Base-by-base conservation (phyloP, 73 alveolate species). In the Stentor coeruleus region DNA sequence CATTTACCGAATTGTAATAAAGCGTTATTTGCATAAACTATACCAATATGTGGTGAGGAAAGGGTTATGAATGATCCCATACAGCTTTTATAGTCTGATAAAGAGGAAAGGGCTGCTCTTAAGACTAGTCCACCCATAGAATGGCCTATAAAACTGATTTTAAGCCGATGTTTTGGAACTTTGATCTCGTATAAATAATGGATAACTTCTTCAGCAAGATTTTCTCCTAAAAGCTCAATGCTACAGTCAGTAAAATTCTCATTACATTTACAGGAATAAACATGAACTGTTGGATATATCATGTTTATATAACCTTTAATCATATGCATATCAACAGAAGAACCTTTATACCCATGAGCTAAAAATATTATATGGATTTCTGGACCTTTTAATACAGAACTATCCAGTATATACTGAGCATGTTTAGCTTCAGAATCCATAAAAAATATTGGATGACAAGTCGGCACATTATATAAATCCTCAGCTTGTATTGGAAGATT, bases 81-180 rank as follows among this genome's bases (percentile, higher is more conserved):
- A 76, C 94, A 89, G 66, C 88, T 96, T 41, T 88, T 87, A 86
- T 88, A 89, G 80, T 95, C 98, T 83, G 91, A 97, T 36, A 75
- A 38, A 35, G 33, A 35, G 14, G 90, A 87, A 26, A 87, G 75
- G 55, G 96, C 97, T 66, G 96, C 94, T 85, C 96, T 87, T 11
- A 97, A 90, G 42, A 97, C 93, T 3, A 97, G 91, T 2, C 99
- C 99, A n/a, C 99, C 99, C 59, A 98, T 88, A 35, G 99, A 97
- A 80, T 98, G 99, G 20, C 99, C 99, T 35, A 98, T 87, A 83
- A 98, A 97, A 59, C 98, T 89, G 59, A 98, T 89, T 73, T 93
- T 91, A 85, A 93, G 92, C 58, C 93, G 97, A 72, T 91, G 89
- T 86, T 82, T 82, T 74, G 96, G 97, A 59, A 81, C 95, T 31